Conservation (phyloP, 768 basidiomycete genomes). For the Cubamyces lactineus region DNA sequence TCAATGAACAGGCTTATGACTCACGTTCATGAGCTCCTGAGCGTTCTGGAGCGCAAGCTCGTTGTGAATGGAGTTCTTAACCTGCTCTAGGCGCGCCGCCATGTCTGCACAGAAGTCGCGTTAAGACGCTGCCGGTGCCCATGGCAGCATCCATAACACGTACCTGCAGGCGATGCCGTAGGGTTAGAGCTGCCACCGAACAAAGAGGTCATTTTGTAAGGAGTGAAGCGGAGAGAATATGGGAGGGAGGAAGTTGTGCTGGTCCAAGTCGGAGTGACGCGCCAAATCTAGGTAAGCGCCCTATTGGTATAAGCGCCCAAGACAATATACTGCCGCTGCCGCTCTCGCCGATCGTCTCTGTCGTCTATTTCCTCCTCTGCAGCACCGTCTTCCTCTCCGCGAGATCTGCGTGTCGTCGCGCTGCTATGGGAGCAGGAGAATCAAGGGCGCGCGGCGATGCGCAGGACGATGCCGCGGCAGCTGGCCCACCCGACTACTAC, state of each 20-base stretch:
- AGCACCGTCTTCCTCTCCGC: background rate
- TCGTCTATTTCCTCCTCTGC: background rate
- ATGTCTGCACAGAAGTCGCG: slow-evolving; percentile 35
- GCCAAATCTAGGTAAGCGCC: no score
- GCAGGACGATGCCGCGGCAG: slow-evolving; percentile 27
- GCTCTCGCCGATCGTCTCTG: no score
- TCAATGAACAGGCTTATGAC: slow-evolving; percentile 27
- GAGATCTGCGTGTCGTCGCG: no score
- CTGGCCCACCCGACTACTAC: slow-evolving; percentile 69
- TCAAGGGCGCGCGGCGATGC: slow-evolving; percentile 48
- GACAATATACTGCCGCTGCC: no score
- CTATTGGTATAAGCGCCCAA: no score
- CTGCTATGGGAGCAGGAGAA: slow-evolving; percentile 68
- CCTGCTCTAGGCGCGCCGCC: slow-evolving; percentile 43
- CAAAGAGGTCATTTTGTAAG: slow-evolving; percentile 28
- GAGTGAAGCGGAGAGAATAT: background rate
- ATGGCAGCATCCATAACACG: background rate
- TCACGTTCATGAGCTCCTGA: slow-evolving; percentile 80
- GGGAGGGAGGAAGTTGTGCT: background rate
- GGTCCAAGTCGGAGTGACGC: background rate
- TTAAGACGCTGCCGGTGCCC: background rate
- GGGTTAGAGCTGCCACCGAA: slow-evolving; percentile 26
- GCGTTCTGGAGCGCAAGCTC: slow-evolving; percentile 77
- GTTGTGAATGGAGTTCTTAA: slow-evolving; percentile 65
- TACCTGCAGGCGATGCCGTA: slow-evolving; percentile 21